These are phyloP conservation scores for Sporothrix globosa DNA, from an alignment of 2,329 filamentous ascomycete genomes.

Conservation along the genomic window DNA sequence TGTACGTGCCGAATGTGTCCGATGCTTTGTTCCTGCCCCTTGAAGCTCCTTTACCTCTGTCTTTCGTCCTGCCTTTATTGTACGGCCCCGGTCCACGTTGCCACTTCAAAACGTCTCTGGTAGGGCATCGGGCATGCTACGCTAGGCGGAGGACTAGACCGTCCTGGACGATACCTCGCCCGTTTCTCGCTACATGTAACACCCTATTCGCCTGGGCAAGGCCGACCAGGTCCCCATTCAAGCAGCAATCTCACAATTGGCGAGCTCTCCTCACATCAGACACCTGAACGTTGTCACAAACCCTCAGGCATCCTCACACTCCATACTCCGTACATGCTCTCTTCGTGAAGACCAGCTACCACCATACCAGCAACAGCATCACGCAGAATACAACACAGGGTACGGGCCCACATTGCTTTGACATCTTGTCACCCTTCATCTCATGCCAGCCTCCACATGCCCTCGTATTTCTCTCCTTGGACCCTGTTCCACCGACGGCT, in stretches of 20 bases:
- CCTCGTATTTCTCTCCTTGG: not conserved
- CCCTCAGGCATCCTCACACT: not conserved
- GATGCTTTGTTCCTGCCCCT: too few relatives aligned
- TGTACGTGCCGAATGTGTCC: too few relatives aligned
- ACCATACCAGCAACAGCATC: not conserved
- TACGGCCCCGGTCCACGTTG: not conserved
- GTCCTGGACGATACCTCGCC: constrained; percentile 20
- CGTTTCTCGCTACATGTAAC: constrained; percentile 37
- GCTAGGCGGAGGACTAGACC: constrained; percentile 27
- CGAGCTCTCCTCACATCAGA: constrained; percentile 17
- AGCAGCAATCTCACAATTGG: constrained; percentile 30
- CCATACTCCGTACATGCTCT: not conserved
- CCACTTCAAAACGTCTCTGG: not conserved
- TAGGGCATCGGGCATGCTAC: constrained; percentile 22
- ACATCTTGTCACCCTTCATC: not conserved
- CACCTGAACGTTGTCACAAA: not conserved
- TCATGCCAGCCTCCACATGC: not conserved
- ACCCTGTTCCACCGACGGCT: too few relatives aligned
- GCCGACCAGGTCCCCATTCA: not conserved
- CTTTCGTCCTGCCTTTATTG: not conserved
- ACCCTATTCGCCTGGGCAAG: constrained; percentile 37
- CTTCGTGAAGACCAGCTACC: not conserved
- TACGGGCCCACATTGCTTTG: not conserved
- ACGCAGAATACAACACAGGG: not conserved
- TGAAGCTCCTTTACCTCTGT: not conserved